A percentile compares a stretch with the other conserved stretches of the same genome.
phyloP scores from a whole-genome alignment of 768 basidiomycete species.

The Suillus ampliporus region DNA sequence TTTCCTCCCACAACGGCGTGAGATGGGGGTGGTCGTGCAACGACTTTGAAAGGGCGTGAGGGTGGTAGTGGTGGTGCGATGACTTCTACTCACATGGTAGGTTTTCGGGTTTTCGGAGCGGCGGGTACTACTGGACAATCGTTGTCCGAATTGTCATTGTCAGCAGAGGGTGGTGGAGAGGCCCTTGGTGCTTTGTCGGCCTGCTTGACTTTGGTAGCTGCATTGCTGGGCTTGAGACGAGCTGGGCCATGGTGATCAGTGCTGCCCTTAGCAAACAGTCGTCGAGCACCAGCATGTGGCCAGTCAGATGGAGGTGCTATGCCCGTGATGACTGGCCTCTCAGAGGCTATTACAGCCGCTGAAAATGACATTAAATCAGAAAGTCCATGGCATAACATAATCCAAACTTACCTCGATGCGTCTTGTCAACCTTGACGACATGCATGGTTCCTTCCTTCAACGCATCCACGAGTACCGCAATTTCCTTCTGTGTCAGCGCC shows the following conservation, averaged over 20 bases:
- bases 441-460: not conserved
- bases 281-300: not conserved
- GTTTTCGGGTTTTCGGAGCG: no score
- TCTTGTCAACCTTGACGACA: not conserved
- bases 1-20: no score
- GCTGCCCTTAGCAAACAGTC: not conserved
- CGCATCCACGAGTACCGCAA: not conserved
- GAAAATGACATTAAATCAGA: not conserved
- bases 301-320: not conserved
- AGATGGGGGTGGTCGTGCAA: no score
- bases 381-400: not conserved
- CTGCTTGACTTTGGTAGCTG: not conserved
- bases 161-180: not conserved
- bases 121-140: not conserved
- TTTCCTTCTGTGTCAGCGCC: not conserved
- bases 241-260: not conserved
- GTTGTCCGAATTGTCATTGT: not conserved
- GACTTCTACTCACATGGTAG: not conserved
- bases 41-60: not conserved
- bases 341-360: not conserved
- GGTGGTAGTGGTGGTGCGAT: not conserved
- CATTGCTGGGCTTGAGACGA: not conserved
- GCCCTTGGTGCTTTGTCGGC: not conserved
- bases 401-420: not conserved
- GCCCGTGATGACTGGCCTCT: not conserved